These are phyloP conservation scores for Fonsecaea pugnacius DNA, from an alignment of 2,329 filamentous ascomycete genomes.

Conservation along the genomic window DNA sequence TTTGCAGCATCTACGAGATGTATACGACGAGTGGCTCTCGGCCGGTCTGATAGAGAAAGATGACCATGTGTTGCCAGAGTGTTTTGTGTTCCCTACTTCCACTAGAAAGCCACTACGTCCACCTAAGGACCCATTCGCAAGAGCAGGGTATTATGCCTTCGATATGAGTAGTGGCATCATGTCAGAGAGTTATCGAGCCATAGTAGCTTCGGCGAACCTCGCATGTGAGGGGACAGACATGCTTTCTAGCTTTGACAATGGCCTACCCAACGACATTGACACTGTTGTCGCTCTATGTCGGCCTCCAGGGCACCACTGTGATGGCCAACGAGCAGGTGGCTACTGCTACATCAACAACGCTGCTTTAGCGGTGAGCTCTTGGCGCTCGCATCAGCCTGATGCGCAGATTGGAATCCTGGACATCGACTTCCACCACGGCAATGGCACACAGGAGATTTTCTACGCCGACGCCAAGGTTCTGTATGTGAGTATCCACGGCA, in stretches of 20 bases:
- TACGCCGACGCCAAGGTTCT: conserved; percentile 40
- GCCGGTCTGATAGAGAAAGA: conserved; percentile 32
- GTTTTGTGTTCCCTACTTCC: conserved; percentile 31
- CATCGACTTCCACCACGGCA: conserved; percentile 39
- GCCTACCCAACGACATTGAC: conserved; percentile 22
- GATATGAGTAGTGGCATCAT: conserved; percentile 38
- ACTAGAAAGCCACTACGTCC: conserved; percentile 28
- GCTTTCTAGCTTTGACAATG: conserved; percentile 18
- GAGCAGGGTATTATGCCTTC: conserved; percentile 38
- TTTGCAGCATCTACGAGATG: conserved; percentile 32
- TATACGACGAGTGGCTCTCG: conserved; percentile 32
- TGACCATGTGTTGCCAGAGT: conserved; percentile 36
- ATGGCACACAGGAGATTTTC: conserved; percentile 39
- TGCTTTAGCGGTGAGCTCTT: conserved; percentile 31
- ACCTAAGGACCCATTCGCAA: conserved; percentile 35
- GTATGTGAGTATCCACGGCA: conserved; percentile 44
- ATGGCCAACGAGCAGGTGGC: conserved; percentile 35
- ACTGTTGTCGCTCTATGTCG: conserved; percentile 36
- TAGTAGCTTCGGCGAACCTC: conserved; percentile 37
- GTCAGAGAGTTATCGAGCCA: conserved; percentile 32
- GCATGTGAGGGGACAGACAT: conserved; percentile 34
- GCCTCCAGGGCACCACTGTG: conserved; percentile 38
- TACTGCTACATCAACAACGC: conserved; percentile 40
- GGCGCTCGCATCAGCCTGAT: conserved; percentile 22
- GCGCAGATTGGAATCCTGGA: conserved; percentile 35